Conservation (phyloP, 495 filamentous ascomycete species). For the Cairneyella variabilis region DNA sequence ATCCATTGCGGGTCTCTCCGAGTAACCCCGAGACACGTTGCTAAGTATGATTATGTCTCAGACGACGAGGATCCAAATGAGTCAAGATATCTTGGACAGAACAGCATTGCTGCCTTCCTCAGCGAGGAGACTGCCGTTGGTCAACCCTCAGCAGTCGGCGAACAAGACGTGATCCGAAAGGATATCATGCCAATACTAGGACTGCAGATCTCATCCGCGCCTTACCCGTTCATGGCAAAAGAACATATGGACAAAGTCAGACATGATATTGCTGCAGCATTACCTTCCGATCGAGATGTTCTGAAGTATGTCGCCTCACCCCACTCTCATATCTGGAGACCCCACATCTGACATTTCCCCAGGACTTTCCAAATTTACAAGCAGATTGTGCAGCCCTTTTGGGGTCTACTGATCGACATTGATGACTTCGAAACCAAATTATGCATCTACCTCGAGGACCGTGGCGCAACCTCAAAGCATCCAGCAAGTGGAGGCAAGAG, state of each 20-base stretch:
- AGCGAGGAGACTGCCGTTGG: slow-evolving; percentile 51
- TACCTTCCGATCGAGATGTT: slow-evolving; percentile 59
- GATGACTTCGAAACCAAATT: slow-evolving; percentile 62
- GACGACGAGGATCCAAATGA: slow-evolving; percentile 62
- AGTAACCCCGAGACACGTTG: slow-evolving; percentile 28
- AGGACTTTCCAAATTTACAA: slow-evolving; percentile 72
- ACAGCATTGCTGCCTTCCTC: slow-evolving; percentile 61
- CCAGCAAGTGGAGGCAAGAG: slow-evolving; percentile 42
- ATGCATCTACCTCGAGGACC: slow-evolving; percentile 62
- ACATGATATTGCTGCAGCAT: slow-evolving; percentile 63
- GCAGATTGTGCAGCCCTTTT: slow-evolving; percentile 74
- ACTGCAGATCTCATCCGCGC: slow-evolving; percentile 75
- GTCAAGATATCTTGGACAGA: slow-evolving; percentile 62
- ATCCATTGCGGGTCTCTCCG: too few relatives aligned
- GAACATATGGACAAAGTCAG: slow-evolving; percentile 67
- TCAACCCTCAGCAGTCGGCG: slow-evolving; percentile 31
- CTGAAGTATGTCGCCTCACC: slow-evolving; percentile 40
- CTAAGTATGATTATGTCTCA: too few relatives aligned
- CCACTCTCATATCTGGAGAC: background rate
- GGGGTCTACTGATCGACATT: slow-evolving; percentile 72
- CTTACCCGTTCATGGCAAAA: slow-evolving; percentile 78
- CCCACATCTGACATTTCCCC: slow-evolving; percentile 5
- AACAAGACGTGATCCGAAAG: slow-evolving; percentile 41
- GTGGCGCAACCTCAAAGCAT: slow-evolving; percentile 39
- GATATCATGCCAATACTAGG: slow-evolving; percentile 78